Conservation (phyloP, 1,284 basidiomycete genomes). For the Cutaneotrichosporon spelunceum region DNA sequence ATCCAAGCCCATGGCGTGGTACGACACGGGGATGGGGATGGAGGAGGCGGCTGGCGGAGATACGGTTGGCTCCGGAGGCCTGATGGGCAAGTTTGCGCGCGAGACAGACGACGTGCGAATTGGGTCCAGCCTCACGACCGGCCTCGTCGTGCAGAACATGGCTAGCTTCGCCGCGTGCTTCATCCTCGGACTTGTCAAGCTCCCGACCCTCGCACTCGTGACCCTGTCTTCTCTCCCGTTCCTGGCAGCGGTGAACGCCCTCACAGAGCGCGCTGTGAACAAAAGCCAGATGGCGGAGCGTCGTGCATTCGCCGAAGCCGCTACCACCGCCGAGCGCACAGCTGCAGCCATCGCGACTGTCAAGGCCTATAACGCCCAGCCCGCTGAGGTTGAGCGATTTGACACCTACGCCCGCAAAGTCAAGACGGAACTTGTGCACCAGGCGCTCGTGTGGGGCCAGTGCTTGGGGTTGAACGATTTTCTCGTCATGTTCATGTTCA, state of each 20-base stretch:
- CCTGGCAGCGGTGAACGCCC: conserved; percentile 67
- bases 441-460: conserved; percentile 72
- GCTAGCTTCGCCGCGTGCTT: conserved; percentile 77
- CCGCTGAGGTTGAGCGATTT: conserved; percentile 60
- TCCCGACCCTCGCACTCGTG: conserved; percentile 81
- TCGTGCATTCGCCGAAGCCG: conserved; percentile 64
- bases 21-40: conserved; percentile 74
- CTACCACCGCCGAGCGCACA: conserved; percentile 75
- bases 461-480: conserved; percentile 70
- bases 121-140: conserved; percentile 73
- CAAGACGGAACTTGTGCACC: conserved; percentile 52
- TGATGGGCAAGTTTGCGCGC: conserved; percentile 89
- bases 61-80: conserved; percentile 76
- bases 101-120: conserved; percentile 91
- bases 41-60: conserved; percentile 58
- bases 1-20: conserved; percentile 77
- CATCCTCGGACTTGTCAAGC: conserved; percentile 73
- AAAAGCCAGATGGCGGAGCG: conserved; percentile 67
- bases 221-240: conserved; percentile 87
- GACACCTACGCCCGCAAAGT: conserved; percentile 56
- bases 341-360: conserved; percentile 80
- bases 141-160: conserved; percentile 73
- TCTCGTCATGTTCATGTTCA: conserved; percentile 85
- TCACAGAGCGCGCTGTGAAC: conserved; percentile 65
- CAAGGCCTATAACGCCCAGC: conserved; percentile 88